Conservation (phyloP, 257 asterid genomes). For the Jasminum sambac region DNA sequence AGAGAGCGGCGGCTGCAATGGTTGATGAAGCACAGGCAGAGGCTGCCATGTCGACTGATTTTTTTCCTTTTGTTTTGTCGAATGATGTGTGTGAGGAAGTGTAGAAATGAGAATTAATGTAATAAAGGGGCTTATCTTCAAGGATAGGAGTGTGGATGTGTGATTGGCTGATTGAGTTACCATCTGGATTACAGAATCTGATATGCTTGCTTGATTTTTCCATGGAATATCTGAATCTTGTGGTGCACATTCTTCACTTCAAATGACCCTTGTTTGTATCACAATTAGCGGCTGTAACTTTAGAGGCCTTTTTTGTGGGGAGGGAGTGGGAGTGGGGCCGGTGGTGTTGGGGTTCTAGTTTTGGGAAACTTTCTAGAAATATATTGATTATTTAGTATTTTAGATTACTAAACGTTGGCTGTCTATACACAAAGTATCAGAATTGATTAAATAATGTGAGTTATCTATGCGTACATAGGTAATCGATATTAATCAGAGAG, state of each 20-base stretch:
- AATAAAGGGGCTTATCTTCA: conserved; percentile 56
- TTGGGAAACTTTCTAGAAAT: too few species aligned
- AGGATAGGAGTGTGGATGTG: conserved; percentile 58
- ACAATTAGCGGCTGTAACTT: background rate
- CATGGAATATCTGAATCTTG: conserved; percentile 47
- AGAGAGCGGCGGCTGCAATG: conserved; percentile 82
- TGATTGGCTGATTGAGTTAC: conserved; percentile 75
- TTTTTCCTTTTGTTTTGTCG: conserved; percentile 8
- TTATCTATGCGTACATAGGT: too few species aligned
- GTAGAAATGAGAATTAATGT: conserved; percentile 33
- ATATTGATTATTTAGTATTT: too few species aligned
- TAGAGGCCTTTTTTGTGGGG: background rate
- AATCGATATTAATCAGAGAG: too few species aligned
- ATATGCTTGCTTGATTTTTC: conserved; percentile 33
- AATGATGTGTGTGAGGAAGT: conserved; percentile 23
- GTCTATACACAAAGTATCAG: too few species aligned
- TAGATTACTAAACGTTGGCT: too few species aligned
- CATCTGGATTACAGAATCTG: conserved; percentile 80
- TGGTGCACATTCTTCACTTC: conserved; percentile 36
- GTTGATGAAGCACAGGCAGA: conserved; percentile 88
- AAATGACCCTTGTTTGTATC: background rate
- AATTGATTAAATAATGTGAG: too few species aligned
- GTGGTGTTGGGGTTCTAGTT: too few species aligned
- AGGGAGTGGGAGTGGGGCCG: too few species aligned
- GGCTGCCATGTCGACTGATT: conserved; percentile 71